Conservation (phyloP, 2,329 filamentous ascomycete species). For the Aureobasidium musti region DNA sequence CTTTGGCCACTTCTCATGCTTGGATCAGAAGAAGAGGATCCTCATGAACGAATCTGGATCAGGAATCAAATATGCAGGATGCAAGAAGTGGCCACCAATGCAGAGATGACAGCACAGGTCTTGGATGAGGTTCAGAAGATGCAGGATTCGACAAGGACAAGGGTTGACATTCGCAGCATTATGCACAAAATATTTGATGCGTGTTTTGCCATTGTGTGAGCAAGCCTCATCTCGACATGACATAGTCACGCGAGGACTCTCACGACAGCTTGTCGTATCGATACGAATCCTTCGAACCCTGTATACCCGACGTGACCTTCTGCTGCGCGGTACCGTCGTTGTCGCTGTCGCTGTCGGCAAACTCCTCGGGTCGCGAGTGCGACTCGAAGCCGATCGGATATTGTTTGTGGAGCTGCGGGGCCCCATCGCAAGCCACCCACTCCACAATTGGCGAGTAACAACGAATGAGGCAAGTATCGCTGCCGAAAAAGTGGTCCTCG, state of each 20-base stretch:
- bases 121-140: slow-evolving; percentile 45
- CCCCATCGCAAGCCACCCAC: background rate
- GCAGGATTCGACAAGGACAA: slow-evolving; percentile 43
- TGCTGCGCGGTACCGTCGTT: background rate
- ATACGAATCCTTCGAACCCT: no score
- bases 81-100: slow-evolving; percentile 46
- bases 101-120: slow-evolving; percentile 45
- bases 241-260: no score
- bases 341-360: background rate
- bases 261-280: no score
- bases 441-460: background rate
- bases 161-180: slow-evolving; percentile 46
- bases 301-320: background rate
- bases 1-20: slow-evolving; percentile 61
- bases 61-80: slow-evolving; percentile 50
- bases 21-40: slow-evolving; percentile 57
- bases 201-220: slow-evolving; percentile 57
- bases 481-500: background rate
- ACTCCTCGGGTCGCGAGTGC: background rate
- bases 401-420: background rate
- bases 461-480: no score
- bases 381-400: slow-evolving; percentile 4
- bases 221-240: background rate
- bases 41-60: slow-evolving; percentile 55
- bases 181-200: slow-evolving; percentile 52